These are phyloP conservation scores for Cytospora leucostoma DNA, from an alignment of 2,329 filamentous ascomycete genomes.

Conservation along the genomic window DNA sequence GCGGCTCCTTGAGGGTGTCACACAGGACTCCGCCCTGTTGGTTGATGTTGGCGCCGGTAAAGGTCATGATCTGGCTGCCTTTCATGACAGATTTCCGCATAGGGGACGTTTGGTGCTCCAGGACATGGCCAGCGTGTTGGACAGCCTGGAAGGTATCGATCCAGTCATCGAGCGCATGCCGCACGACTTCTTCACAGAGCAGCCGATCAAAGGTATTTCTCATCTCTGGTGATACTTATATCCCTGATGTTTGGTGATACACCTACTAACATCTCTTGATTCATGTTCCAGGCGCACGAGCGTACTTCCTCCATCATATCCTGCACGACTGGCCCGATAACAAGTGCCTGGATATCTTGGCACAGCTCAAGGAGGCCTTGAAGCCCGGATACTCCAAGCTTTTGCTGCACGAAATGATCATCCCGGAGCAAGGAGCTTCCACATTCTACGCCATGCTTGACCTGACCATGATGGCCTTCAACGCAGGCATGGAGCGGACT, in stretches of 20 bases:
- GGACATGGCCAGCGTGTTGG: conserved; percentile 29
- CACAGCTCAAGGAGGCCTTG: conserved; percentile 35
- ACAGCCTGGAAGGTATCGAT: conserved; percentile 28
- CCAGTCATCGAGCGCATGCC: conserved; percentile 34
- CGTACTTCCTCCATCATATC: conserved; percentile 37
- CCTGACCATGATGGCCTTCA: conserved; percentile 37
- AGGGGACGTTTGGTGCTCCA: conserved; percentile 31
- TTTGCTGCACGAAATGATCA: conserved; percentile 38
- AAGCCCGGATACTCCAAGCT: conserved; percentile 39
- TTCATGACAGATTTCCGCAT: conserved; percentile 20
- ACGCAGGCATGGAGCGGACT: conserved; percentile 34
- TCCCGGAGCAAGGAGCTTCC: conserved; percentile 32
- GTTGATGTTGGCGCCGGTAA: conserved; percentile 30
- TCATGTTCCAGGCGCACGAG: conserved; percentile 33
- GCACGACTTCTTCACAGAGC: conserved; percentile 40
- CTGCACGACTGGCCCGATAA: conserved; percentile 42
- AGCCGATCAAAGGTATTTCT: conserved; percentile 38
- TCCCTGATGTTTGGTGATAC: background rate
- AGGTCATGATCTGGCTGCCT: conserved; percentile 30
- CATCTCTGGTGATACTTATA: background rate
- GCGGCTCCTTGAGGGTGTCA: conserved; percentile 32
- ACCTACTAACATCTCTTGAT: background rate
- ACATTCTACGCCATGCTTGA: conserved; percentile 33
- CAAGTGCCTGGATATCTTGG: conserved; percentile 38
- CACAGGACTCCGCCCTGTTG: conserved; percentile 29